Percentiles rank a stretch among this genome's conserved stretches.
Evolutionary conservation across 2,329 filamentous ascomycete species (phyloP).

Genomic region (Leptosphaerulina australis): DNA sequence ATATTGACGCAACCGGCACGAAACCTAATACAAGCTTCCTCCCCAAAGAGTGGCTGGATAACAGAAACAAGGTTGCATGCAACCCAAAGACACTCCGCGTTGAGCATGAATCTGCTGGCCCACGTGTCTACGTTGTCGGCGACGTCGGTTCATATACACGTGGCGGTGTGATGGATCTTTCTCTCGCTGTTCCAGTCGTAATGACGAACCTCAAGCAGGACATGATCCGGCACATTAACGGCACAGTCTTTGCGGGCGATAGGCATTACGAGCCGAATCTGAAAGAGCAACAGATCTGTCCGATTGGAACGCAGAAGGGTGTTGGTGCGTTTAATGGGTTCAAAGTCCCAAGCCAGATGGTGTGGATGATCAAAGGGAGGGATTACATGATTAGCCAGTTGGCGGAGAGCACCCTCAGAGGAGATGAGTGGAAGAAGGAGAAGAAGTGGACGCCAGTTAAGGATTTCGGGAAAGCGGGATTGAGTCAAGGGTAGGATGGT

Average conservation of each 20-base stretch:
- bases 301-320: conserved; percentile 47
- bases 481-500: conserved; percentile 24
- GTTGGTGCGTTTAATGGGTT: conserved; percentile 48
- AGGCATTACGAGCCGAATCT: conserved; percentile 40
- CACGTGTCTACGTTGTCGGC: conserved; percentile 56
- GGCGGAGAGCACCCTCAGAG: conserved; percentile 36
- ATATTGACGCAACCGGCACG: conserved; percentile 60
- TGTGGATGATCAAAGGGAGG: conserved; percentile 52
- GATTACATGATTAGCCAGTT: conserved; percentile 48
- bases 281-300: conserved; percentile 45
- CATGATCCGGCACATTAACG: conserved; percentile 45
- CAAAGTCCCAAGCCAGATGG: conserved; percentile 49
- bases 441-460: conserved; percentile 43
- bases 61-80: conserved; percentile 55
- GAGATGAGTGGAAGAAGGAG: conserved; percentile 45
- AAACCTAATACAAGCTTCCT: conserved; percentile 61
- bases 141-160: conserved; percentile 55
- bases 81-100: conserved; percentile 58
- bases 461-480: conserved; percentile 28
- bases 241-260: conserved; percentile 36
- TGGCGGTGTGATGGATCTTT: conserved; percentile 54
- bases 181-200: conserved; percentile 50
- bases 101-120: conserved; percentile 50
- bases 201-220: conserved; percentile 57
- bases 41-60: conserved; percentile 56